Percentiles rank a stretch among this genome's conserved stretches.
These are phyloP conservation scores for Diaporthe vexans DNA, from an alignment of 2,329 filamentous ascomycete genomes.

Conservation along the genomic window DNA sequence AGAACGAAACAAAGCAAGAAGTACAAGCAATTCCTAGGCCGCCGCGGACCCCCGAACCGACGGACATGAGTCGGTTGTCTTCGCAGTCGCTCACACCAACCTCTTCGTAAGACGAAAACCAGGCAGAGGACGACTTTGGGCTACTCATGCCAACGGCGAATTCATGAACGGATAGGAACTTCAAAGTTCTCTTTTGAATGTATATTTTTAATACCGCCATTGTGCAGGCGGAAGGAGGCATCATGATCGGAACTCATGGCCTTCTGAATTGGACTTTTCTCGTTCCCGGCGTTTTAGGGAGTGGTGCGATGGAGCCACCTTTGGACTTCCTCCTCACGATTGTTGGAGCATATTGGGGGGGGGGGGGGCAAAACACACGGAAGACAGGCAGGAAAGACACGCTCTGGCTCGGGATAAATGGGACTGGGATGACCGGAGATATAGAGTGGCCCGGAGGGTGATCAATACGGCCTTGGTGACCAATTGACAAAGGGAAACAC, in stretches of 20 bases:
- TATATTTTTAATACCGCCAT: slow-evolving; percentile 41
- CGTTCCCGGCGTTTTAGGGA: slow-evolving; percentile 29
- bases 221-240: slow-evolving; percentile 29
- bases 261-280: slow-evolving; percentile 8
- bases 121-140: slow-evolving; percentile 2
- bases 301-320: slow-evolving; percentile 1
- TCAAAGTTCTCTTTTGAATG: slow-evolving; percentile 29
- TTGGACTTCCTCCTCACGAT: background rate
- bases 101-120: slow-evolving; percentile 28
- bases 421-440: slow-evolving; percentile 1
- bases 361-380: slow-evolving; percentile 17
- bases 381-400: slow-evolving; percentile 15
- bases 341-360: slow-evolving; percentile 12
- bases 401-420: slow-evolving; percentile 18
- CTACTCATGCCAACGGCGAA: background rate
- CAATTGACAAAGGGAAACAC: slow-evolving; percentile 22
- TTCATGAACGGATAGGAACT: slow-evolving; percentile 1
- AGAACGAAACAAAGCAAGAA: background rate
- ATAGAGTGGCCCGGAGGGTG: slow-evolving; percentile 26
- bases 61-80: slow-evolving; percentile 38
- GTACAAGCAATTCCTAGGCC: slow-evolving; percentile 22
- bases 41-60: slow-evolving; percentile 38
- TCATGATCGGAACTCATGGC: slow-evolving; percentile 26
- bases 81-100: slow-evolving; percentile 41
- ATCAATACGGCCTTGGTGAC: slow-evolving; percentile 1